Evolutionary conservation across 805 yeast species (phyloP).

Genomic region (Candida insectorum): DNA sequence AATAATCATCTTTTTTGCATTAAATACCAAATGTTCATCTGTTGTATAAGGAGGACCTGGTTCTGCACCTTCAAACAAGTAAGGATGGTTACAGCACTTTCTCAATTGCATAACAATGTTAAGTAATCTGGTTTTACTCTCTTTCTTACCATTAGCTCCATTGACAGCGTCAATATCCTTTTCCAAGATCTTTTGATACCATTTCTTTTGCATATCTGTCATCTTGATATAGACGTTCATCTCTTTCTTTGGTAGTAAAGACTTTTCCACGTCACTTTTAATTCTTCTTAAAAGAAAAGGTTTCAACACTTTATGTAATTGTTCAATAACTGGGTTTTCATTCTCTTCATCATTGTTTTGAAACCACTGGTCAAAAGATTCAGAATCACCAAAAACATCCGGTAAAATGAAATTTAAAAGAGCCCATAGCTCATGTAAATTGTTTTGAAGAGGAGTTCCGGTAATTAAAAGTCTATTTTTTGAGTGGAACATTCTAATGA

Average conservation of each 20-base stretch:
- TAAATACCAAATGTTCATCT: conserved; percentile 75
- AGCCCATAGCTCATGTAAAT: conserved; percentile 80
- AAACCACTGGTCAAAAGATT: conserved; percentile 76
- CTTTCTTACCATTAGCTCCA: conserved; percentile 74
- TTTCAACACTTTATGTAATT: conserved; percentile 69
- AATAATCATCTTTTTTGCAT: conserved; percentile 69
- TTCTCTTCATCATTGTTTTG: conserved; percentile 24
- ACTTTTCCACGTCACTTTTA: conserved; percentile 77
- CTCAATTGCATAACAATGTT: conserved; percentile 84
- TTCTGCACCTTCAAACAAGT: conserved; percentile 81
- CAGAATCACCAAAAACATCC: conserved; percentile 72
- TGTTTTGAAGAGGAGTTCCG: conserved; percentile 81
- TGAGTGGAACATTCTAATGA: conserved; percentile 68
- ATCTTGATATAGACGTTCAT: conserved; percentile 69
- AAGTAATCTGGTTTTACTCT: conserved; percentile 69
- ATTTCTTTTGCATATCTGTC: conserved; percentile 74
- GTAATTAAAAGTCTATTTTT: conserved; percentile 69
- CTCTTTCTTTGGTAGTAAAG: conserved; percentile 72
- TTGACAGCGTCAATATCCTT: conserved; percentile 83
- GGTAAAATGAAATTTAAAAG: conserved; percentile 72
- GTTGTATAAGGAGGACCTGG: conserved; percentile 89
- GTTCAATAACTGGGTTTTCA: conserved; percentile 57
- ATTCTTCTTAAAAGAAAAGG: conserved; percentile 77
- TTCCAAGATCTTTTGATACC: conserved; percentile 75
- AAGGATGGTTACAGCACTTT: conserved; percentile 84